phyloP scores from a whole-genome alignment of 2,329 filamentous ascomycete genomes.

The Dothiorella sarmentorum region DNA sequence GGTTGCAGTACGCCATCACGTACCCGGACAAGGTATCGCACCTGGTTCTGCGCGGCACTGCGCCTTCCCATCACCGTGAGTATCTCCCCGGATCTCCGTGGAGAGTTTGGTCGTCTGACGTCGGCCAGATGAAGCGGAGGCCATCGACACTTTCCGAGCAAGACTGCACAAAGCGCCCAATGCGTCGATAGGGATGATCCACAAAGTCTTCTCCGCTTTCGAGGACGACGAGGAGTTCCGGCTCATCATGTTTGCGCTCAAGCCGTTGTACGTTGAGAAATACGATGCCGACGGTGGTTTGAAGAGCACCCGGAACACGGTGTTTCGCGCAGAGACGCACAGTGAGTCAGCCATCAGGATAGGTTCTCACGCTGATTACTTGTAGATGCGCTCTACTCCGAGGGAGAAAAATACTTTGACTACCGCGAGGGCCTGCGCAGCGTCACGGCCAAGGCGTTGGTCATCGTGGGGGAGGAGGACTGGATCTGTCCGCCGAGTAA shows the following conservation, averaged over 20 bases:
- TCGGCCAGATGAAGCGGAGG: constrained; percentile 32
- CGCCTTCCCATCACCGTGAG: constrained; percentile 38
- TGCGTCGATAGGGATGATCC: constrained; percentile 38
- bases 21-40: constrained; percentile 32
- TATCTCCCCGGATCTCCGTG: neutral
- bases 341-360: constrained; percentile 25
- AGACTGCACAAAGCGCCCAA: constrained; percentile 34
- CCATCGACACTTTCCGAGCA: constrained; percentile 32
- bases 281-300: constrained; percentile 37
- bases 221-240: constrained; percentile 39
- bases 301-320: constrained; percentile 27
- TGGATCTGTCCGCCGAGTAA: constrained; percentile 38
- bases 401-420: constrained; percentile 40
- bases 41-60: constrained; percentile 38
- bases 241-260: constrained; percentile 38
- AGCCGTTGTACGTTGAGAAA: constrained; percentile 36
- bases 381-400: constrained; percentile 36
- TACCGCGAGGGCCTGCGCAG: constrained; percentile 30
- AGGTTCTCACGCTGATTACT: neutral
- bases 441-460: constrained; percentile 36
- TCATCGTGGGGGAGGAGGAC: constrained; percentile 39
- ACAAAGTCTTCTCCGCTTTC: constrained; percentile 40
- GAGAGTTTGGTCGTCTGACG: neutral
- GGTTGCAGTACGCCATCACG: constrained; percentile 35
- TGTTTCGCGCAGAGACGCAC: constrained; percentile 38